phyloP scores from a whole-genome alignment of 169 alveolate genomes.

The Miamiensis avidus region DNA sequence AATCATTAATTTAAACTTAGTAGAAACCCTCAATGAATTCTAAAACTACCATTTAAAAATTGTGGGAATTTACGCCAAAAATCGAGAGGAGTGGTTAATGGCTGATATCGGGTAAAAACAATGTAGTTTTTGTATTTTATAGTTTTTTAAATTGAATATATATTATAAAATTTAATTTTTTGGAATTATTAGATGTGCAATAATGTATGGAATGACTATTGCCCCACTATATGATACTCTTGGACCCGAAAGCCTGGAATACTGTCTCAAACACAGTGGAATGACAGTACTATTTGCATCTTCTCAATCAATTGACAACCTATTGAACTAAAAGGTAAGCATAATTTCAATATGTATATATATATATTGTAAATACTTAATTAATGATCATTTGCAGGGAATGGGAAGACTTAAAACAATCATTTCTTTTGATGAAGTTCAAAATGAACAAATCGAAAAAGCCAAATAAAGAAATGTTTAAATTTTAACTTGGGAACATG shows the following conservation, averaged over 20 bases:
- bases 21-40: background rate
- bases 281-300: slow-evolving; percentile 55
- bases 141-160: background rate
- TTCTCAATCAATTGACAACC: slow-evolving; percentile 43
- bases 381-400: background rate
- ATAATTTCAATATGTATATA: no score
- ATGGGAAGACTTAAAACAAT: slow-evolving; percentile 39
- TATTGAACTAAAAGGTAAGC: slow-evolving; percentile 8
- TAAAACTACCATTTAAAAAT: slow-evolving; percentile 17
- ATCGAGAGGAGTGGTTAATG: slow-evolving; percentile 44
- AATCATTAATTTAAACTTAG: slow-evolving; percentile 7
- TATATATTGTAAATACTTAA: background rate
- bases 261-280: slow-evolving; percentile 58
- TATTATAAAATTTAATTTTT: background rate
- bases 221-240: slow-evolving; percentile 53
- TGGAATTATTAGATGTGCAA: background rate
- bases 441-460: slow-evolving; percentile 24
- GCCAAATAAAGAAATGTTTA: slow-evolving; percentile 27
- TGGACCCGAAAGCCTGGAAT: slow-evolving; percentile 68
- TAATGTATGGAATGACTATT: slow-evolving; percentile 13
- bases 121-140: no score
- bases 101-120: slow-evolving; percentile 42
- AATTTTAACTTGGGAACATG: slow-evolving; percentile 7
- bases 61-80: slow-evolving; percentile 42
- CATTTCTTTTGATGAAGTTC: slow-evolving; percentile 45